Evolutionary conservation across 108 stramenopile genomes (phyloP).

Genomic region (Cylindrotheca closterium): DNA sequence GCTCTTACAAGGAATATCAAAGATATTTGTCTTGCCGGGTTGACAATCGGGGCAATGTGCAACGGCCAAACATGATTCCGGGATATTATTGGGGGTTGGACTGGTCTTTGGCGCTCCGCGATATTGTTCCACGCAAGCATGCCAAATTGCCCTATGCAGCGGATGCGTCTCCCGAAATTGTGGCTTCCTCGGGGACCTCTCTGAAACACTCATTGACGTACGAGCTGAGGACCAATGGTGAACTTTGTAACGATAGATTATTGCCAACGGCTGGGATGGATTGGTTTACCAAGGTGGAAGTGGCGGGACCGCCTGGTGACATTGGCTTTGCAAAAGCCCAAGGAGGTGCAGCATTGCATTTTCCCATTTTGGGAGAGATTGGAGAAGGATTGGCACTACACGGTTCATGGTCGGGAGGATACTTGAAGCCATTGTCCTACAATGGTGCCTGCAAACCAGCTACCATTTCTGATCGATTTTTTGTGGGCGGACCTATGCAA

Average conservation of each 20-base stretch:
- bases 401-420: slow-evolving; percentile 47
- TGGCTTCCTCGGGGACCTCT: slow-evolving; percentile 52
- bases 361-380: slow-evolving; percentile 29
- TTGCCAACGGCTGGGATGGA: slow-evolving; percentile 69
- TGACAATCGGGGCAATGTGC: slow-evolving; percentile 49
- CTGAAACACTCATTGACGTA: slow-evolving; percentile 62
- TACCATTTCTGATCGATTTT: slow-evolving; percentile 80
- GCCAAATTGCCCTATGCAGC: slow-evolving; percentile 53
- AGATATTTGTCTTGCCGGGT: slow-evolving; percentile 46
- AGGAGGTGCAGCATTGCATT: slow-evolving; percentile 57
- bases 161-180: slow-evolving; percentile 75
- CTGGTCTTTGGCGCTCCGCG: slow-evolving; percentile 61
- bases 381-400: slow-evolving; percentile 48
- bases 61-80: slow-evolving; percentile 39
- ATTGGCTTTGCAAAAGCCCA: slow-evolving; percentile 68
- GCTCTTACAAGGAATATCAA: slow-evolving; percentile 71
- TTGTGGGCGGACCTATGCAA: slow-evolving; percentile 77
- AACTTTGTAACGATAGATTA: slow-evolving; percentile 40
- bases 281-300: slow-evolving; percentile 45
- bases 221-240: slow-evolving; percentile 58
- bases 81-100: slow-evolving; percentile 58
- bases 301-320: slow-evolving; percentile 79
- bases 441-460: slow-evolving; percentile 54
- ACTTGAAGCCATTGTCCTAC: slow-evolving; percentile 52
- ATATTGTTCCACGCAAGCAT: slow-evolving; percentile 69